A percentile compares a stretch with the other conserved stretches of the same genome.
Conservation (phyloP, 2,329 filamentous ascomycete species). For the Penicillium janthinellum region DNA sequence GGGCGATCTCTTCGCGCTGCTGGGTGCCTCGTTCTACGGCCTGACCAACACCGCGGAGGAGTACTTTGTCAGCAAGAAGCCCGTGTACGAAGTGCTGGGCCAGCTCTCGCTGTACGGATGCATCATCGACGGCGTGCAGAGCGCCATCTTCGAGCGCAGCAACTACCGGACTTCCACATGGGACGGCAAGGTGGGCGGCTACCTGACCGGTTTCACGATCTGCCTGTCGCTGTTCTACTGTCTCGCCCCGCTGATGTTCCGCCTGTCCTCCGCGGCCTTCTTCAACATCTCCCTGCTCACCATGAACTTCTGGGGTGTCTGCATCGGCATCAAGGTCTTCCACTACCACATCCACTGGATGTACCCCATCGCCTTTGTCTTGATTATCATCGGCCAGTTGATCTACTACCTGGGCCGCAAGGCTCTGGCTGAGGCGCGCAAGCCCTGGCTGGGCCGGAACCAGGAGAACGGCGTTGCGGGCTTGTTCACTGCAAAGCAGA, state of each 20-base stretch:
- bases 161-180: slow-evolving; percentile 68
- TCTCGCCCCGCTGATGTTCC: slow-evolving; percentile 81
- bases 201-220: slow-evolving; percentile 86
- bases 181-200: slow-evolving; percentile 71
- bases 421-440: slow-evolving; percentile 81
- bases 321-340: slow-evolving; percentile 88
- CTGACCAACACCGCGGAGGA: slow-evolving; percentile 90
- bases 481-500: slow-evolving; percentile 80
- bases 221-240: slow-evolving; percentile 84
- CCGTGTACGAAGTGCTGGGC: slow-evolving; percentile 89
- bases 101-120: slow-evolving; percentile 87
- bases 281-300: slow-evolving; percentile 95
- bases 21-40: slow-evolving; percentile 89
- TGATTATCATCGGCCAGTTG: slow-evolving; percentile 83
- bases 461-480: slow-evolving; percentile 81
- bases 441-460: slow-evolving; percentile 89
- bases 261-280: slow-evolving; percentile 88
- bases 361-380: slow-evolving; percentile 93
- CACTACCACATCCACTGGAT: slow-evolving; percentile 78
- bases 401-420: slow-evolving; percentile 85
- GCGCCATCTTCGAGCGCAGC: slow-evolving; percentile 84
- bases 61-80: slow-evolving; percentile 83
- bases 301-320: slow-evolving; percentile 94
- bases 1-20: slow-evolving; percentile 87
- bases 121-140: slow-evolving; percentile 88